Conservation (phyloP, 106 monocot genomes). For the Platanthera guangdongensis region DNA sequence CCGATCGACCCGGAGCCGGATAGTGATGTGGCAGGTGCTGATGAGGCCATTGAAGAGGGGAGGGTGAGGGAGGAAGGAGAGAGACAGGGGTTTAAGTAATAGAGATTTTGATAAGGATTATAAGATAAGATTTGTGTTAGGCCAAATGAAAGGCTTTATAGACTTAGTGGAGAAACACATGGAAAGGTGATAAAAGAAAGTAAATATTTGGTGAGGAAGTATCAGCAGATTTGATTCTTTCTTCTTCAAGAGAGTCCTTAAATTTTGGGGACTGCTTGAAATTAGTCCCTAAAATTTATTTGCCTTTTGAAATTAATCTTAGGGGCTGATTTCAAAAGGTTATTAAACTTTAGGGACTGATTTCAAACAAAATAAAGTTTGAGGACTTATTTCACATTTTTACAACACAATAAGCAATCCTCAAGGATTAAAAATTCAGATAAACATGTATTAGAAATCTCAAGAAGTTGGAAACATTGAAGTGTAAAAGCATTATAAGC, state of each 20-base stretch:
- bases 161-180: slow-evolving; percentile 7
- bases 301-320: no score
- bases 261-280: no score
- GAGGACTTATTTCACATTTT: no score
- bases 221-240: not conserved
- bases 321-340: no score
- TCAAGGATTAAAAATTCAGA: no score
- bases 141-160: slow-evolving; percentile 5
- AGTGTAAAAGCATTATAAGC: not conserved
- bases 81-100: not conserved
- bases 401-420: no score
- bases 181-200: not conserved
- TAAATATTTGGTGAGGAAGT: not conserved
- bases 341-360: no score
- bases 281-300: no score
- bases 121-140: not conserved
- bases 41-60: slow-evolving; percentile 9
- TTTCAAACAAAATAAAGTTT: no score
- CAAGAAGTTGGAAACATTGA: not conserved
- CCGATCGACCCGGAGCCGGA: slow-evolving; percentile 17
- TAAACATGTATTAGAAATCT: no score
- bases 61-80: not conserved
- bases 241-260: not conserved
- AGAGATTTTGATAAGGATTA: not conserved
- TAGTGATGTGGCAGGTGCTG: not conserved